Evolutionary conservation across 192 early-diverging fungal species (phyloP).

Genomic region (Geranomyces michiganensis): DNA sequence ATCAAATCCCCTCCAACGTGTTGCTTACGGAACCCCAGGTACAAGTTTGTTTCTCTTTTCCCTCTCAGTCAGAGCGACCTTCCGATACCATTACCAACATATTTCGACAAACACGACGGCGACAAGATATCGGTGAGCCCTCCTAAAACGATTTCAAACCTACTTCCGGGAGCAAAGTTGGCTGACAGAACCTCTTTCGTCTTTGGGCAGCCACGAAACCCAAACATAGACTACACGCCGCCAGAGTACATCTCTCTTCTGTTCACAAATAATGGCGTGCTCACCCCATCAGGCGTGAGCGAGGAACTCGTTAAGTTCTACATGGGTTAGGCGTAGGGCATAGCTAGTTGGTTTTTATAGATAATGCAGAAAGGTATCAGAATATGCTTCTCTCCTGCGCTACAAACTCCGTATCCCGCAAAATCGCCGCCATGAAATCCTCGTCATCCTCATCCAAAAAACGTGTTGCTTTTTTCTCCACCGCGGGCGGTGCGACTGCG

Average conservation of each 20-base stretch:
- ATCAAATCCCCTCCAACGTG: too few relatives aligned
- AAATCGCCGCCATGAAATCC: conserved; percentile 39
- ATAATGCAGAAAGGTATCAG: too few relatives aligned
- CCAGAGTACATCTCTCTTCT: conserved; percentile 87
- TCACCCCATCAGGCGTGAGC: conserved; percentile 85
- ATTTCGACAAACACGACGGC: conserved; percentile 12
- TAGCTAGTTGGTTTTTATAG: too few relatives aligned
- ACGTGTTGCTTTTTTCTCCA: not conserved
- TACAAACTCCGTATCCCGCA: conserved; percentile 37
- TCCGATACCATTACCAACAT: conserved; percentile 48
- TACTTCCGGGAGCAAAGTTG: not conserved
- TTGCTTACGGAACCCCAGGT: too few relatives aligned
- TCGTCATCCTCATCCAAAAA: conserved; percentile 32
- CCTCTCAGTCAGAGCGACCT: conserved; percentile 96
- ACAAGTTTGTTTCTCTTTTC: conserved; percentile 95
- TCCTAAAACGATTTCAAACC: not conserved
- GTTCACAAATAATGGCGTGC: conserved; percentile 88
- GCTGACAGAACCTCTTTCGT: not conserved
- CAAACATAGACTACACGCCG: conserved; percentile 90
- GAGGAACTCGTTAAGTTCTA: conserved; percentile 35
- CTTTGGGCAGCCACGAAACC: conserved; percentile 49
- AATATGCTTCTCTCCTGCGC: conserved; percentile 10
- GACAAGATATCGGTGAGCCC: conserved; percentile 10
- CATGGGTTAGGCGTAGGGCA: not conserved
- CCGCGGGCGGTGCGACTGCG: too few relatives aligned